Base-by-base conservation (phyloP, 106 monocot genomes). In the Cymbidium sinense region DNA sequence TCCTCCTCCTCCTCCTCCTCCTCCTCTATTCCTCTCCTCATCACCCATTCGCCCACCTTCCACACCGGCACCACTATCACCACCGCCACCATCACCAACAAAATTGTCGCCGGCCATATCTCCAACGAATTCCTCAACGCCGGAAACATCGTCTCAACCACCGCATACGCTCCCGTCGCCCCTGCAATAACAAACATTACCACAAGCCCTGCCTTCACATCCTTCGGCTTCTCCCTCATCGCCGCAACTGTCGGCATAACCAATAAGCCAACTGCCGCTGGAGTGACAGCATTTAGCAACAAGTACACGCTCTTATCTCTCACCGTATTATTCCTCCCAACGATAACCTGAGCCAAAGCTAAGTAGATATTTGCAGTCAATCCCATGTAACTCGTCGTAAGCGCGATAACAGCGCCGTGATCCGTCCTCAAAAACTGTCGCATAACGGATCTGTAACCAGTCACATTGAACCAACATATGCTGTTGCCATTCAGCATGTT, bases 391-490 rank as follows among this genome's bases (percentile, higher is more conserved):
- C 80, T 80, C 21, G 74, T 80, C 20, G 58, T 36, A 0, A 80
- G 36, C 18, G 70, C 80, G 41, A 80, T 6, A 12, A 62, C 80
- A 7, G 74, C 35, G 13, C 80, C 74, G 25, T 74, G 39, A 29
- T 80, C 61, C 21, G 3, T 34, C 0, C 73, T 37, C 17, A 17
- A 69, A 27, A 80, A 80, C 51, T 30, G 58, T 15, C 80, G 50
- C 80, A 80, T 74, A 31, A 74, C 47, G 25, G 80, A 23, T 13
- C 74, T 36, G 74, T 80, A 80, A 27, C 74, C 50, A 0, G 39
- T 30, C 4, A 55, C 74, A 43, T 80, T 80, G 15, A 80, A 8
- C 80, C 80, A 80, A 61, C 74, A 80, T 17, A 80, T 44, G 64
- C 74, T 62, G 74, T 80, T 73, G 23, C 80, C 80, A 0, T 73